Conservation (phyloP, 1,284 basidiomycete genomes). For the Leccinum griseonigrum region DNA sequence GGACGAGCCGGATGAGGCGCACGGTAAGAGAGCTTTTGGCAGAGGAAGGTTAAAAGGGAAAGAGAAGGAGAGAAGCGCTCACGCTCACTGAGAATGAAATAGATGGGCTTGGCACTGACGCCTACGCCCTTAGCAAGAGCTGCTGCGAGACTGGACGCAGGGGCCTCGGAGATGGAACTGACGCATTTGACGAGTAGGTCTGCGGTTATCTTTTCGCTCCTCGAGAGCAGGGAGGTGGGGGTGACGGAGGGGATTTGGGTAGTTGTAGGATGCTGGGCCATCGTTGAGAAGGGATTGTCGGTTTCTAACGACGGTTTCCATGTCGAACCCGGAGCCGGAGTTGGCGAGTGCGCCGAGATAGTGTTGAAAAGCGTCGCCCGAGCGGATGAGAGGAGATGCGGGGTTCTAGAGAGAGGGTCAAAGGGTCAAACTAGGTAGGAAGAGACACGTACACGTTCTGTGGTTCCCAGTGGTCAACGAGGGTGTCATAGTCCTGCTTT, state of each 20-base stretch:
- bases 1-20: conserved; percentile 50
- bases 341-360: conserved; percentile 70
- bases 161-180: conserved; percentile 9
- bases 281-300: conserved; percentile 61
- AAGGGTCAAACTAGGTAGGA: not conserved
- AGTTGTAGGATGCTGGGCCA: conserved; percentile 17
- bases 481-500: conserved; percentile 57
- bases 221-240: conserved; percentile 21
- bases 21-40: conserved; percentile 67
- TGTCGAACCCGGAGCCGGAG: conserved; percentile 53
- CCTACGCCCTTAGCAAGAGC: conserved; percentile 44
- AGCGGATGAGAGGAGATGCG: conserved; percentile 61
- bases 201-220: conserved; percentile 57
- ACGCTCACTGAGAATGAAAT: conserved; percentile 80
- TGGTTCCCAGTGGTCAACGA: conserved; percentile 77
- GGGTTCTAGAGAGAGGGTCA: conserved; percentile 47
- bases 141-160: conserved; percentile 32
- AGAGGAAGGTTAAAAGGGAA: not conserved
- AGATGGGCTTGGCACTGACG: conserved; percentile 57
- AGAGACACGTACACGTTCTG: conserved; percentile 65
- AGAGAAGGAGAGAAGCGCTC: conserved; percentile 29
- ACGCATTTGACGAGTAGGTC: conserved; percentile 45
- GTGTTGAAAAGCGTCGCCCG: conserved; percentile 65
- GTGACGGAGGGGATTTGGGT: conserved; percentile 23
- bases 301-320: conserved; percentile 61